A percentile compares a stretch with the other conserved stretches of the same genome.
These are phyloP conservation scores for Crassisporium funariophilum DNA, from an alignment of 768 basidiomycete species.

Conservation along the genomic window DNA sequence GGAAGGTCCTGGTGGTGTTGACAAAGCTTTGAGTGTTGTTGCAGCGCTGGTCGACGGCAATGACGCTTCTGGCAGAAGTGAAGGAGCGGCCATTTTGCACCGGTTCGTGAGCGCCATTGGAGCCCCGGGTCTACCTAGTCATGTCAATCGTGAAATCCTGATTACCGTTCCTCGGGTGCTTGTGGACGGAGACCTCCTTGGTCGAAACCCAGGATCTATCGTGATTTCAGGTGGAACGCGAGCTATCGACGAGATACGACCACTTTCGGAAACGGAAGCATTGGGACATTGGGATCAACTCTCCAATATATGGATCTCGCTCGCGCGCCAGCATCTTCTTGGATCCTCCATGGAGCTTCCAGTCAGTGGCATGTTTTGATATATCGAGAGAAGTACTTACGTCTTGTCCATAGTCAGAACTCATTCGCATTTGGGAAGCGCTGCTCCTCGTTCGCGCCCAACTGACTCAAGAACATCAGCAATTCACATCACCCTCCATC, in stretches of 20 bases:
- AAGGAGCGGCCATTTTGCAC: constrained; percentile 12
- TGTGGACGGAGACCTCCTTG: constrained; percentile 41
- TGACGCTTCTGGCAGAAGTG: neutral
- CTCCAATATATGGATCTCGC: constrained; percentile 17
- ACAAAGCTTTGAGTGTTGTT: constrained; percentile 15
- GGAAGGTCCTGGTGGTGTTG: constrained; percentile 13
- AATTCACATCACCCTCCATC: constrained; percentile 35
- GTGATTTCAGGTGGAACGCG: constrained; percentile 1
- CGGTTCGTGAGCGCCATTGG: constrained; percentile 36
- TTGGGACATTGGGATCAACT: constrained; percentile 26
- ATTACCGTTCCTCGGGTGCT: constrained; percentile 33
- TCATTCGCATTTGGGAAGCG: constrained; percentile 54
- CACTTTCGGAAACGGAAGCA: constrained; percentile 27
- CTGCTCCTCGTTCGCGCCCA: constrained; percentile 54
- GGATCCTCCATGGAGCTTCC: constrained; percentile 8
- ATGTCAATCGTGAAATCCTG: neutral
- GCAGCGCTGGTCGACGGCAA: constrained; percentile 10
- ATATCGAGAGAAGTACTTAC: neutral
- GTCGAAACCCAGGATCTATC: constrained; percentile 5
- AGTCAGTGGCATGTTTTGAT: neutral
- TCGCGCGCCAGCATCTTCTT: constrained; percentile 11
- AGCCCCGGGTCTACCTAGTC: neutral
- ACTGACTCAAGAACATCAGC: constrained; percentile 38
- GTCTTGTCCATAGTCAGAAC: constrained; percentile 31
- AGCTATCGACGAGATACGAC: constrained; percentile 12